Conservation (phyloP, 78 protist genomes). For the Cavenderia fasciculata region DNA sequence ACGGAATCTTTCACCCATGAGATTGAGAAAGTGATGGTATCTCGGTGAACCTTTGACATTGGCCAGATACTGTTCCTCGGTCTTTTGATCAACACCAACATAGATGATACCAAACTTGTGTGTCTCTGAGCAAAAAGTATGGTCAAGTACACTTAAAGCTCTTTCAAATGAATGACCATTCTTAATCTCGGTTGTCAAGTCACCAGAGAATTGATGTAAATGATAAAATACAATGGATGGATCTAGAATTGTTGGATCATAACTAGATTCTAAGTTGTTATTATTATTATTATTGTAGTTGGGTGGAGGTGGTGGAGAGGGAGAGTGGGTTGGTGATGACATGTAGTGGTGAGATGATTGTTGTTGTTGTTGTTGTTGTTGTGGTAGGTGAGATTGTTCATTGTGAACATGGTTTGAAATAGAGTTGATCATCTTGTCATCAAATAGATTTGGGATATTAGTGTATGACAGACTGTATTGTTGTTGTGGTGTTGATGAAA, state of each 20-base stretch:
- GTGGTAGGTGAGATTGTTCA: background rate
- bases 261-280: background rate
- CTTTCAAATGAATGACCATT: conserved; percentile 61
- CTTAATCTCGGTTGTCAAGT: conserved; percentile 60
- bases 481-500: background rate
- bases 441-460: conserved; percentile 13
- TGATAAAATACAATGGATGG: conserved; percentile 69
- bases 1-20: conserved; percentile 36
- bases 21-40: conserved; percentile 52
- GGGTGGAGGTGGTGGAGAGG: conserved; percentile 35
- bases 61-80: conserved; percentile 72
- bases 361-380: conserved; percentile 7
- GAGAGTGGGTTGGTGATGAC: conserved; percentile 58
- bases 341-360: background rate
- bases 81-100: conserved; percentile 39
- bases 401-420: background rate
- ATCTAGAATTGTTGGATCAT: conserved; percentile 41
- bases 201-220: conserved; percentile 72
- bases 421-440: too few species aligned
- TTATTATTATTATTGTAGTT: too few species aligned
- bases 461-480: background rate
- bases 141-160: conserved; percentile 50
- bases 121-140: conserved; percentile 71
- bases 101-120: conserved; percentile 72
- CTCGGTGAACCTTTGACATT: conserved; percentile 75